Evolutionary conservation across 1,139 yeast species (phyloP).

Genomic region (Arxiozyma telluris): DNA sequence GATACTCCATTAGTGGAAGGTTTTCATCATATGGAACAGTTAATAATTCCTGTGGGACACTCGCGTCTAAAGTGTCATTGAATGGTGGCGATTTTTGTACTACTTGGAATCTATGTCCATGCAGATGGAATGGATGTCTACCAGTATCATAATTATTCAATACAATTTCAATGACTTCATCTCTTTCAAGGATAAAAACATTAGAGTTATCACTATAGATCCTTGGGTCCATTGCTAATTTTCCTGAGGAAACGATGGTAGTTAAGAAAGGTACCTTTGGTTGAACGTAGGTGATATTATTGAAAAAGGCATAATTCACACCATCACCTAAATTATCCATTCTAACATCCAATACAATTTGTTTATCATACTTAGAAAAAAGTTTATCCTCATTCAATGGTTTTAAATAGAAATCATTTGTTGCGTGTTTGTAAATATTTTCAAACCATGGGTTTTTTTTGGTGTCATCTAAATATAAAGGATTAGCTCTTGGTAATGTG

Average conservation of each 20-base stretch:
- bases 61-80: conserved; percentile 31
- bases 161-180: conserved; percentile 59
- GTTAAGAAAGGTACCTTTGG: conserved; percentile 63
- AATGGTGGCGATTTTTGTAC: conserved; percentile 48
- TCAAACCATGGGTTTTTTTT: conserved; percentile 6
- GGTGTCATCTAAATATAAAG: conserved; percentile 1
- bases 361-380: conserved; percentile 51
- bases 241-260: conserved; percentile 45
- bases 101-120: conserved; percentile 69
- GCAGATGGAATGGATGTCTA: conserved; percentile 76
- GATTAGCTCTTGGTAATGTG: conserved; percentile 28
- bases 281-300: conserved; percentile 50
- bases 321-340: conserved; percentile 70
- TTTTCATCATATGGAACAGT: conserved; percentile 41
- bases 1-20: conserved; percentile 38
- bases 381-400: conserved; percentile 40
- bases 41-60: conserved; percentile 18
- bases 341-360: conserved; percentile 47
- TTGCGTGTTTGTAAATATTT: conserved; percentile 22
- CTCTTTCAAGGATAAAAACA: conserved; percentile 49
- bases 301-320: conserved; percentile 67
- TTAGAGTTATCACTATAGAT: conserved; percentile 66
- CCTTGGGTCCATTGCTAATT: conserved; percentile 37
- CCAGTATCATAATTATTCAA: conserved; percentile 66
- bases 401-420: conserved; percentile 49